A percentile compares a stretch with the other conserved stretches of the same genome.
phyloP scores from a whole-genome alignment of 257 asterid genomes.

The Solanum raphanifolium region DNA sequence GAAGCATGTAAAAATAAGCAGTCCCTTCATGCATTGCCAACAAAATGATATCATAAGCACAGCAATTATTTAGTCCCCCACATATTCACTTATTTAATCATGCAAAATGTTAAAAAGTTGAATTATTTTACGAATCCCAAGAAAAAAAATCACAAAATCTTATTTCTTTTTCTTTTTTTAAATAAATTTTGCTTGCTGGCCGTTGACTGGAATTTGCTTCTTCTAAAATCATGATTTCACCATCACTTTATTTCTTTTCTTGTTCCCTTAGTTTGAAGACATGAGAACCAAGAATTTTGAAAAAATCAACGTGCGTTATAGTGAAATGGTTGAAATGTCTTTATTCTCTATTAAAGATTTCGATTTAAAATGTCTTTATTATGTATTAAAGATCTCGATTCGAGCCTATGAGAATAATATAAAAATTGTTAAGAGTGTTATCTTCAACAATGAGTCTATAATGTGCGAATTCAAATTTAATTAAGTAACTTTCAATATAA shows the following conservation, averaged over 20 bases:
- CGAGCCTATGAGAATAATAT: not conserved
- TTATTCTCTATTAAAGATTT: not conserved
- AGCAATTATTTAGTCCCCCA: conserved; percentile 73
- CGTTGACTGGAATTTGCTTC: conserved; percentile 38
- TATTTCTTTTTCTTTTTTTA: conserved; percentile 1
- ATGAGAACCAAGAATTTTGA: not conserved
- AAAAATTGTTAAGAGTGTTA: not conserved
- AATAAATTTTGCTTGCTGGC: conserved; percentile 26
- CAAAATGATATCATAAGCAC: conserved; percentile 38
- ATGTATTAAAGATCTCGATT: fast-evolving
- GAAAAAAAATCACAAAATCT: conserved; percentile 3
- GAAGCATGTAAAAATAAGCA: conserved; percentile 12
- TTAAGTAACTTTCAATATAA: too few species aligned
- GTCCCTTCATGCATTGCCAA: conserved; percentile 6
- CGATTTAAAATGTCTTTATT: fast-evolving
- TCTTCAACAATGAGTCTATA: too few species aligned
- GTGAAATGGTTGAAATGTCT: not conserved
- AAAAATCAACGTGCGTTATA: fast-evolving
- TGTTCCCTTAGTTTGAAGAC: not conserved
- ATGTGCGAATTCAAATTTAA: not conserved
- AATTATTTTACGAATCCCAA: conserved; percentile 42
- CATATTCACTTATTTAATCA: conserved; percentile 10
- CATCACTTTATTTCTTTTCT: conserved; percentile 15
- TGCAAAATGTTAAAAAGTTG: not conserved
- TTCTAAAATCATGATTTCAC: conserved; percentile 21